Percentiles rank a stretch among this genome's conserved stretches.
These are phyloP conservation scores for Malus hybrid DNA, from an alignment of 331 rosid species.

Conservation along the genomic window DNA sequence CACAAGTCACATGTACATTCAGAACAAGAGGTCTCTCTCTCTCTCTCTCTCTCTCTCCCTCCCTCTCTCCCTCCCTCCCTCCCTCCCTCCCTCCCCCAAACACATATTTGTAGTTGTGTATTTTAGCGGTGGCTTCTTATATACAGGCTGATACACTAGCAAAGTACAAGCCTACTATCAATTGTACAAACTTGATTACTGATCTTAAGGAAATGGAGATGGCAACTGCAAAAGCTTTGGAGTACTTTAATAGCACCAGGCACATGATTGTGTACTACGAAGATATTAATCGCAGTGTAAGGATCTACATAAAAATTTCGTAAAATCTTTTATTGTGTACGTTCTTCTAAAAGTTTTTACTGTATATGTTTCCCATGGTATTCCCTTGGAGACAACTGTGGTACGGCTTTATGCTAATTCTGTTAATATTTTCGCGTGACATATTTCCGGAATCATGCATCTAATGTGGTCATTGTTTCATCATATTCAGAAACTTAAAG, in stretches of 20 bases:
- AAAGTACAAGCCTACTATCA: slow-evolving; percentile 68
- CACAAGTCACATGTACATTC: slow-evolving; percentile 95
- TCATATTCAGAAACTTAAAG: slow-evolving; percentile 58
- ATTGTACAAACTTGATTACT: slow-evolving; percentile 46
- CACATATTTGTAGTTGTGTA: slow-evolving; percentile 1
- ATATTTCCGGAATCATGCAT: background rate
- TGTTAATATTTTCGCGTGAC: background rate
- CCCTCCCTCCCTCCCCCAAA: background rate
- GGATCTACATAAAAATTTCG: slow-evolving; percentile 10
- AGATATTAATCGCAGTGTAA: slow-evolving; percentile 74
- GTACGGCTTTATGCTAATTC: background rate
- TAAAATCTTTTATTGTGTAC: background rate
- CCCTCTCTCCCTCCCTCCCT: background rate
- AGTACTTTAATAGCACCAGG: slow-evolving; percentile 66
- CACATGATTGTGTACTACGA: slow-evolving; percentile 75
- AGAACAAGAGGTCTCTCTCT: slow-evolving; percentile 56
- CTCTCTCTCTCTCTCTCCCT: background rate
- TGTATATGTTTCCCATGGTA: too few relatives aligned
- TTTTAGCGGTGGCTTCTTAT: slow-evolving; percentile 13
- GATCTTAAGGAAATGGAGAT: slow-evolving; percentile 65
- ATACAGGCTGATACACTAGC: slow-evolving; percentile 71
- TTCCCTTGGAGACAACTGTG: background rate
- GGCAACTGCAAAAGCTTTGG: slow-evolving; percentile 48
- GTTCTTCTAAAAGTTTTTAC: background rate
- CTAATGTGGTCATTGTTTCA: background rate